Conservation (phyloP, 208 protist genomes). For the Acanthamoeba polyphaga region DNA sequence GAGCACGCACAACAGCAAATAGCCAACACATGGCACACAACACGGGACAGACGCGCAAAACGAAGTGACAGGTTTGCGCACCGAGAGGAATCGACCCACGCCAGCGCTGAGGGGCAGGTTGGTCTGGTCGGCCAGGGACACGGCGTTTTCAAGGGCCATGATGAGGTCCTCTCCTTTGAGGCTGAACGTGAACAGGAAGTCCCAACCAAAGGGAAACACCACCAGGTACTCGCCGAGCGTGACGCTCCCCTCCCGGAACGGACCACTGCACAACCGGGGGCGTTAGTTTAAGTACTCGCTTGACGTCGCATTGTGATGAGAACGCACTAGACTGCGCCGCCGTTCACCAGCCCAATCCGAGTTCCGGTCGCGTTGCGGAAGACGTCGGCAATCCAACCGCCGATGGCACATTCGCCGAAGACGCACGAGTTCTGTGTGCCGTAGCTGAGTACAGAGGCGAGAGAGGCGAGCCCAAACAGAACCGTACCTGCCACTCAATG, state of each 20-base stretch:
- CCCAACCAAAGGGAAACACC: constrained; percentile 35
- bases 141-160: constrained; percentile 18
- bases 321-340: constrained; percentile 33
- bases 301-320: neutral
- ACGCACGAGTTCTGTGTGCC: neutral
- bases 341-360: constrained; percentile 51
- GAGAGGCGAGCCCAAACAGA: neutral
- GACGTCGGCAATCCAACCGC: constrained; percentile 40
- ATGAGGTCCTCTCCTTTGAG: constrained; percentile 22
- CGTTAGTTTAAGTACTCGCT: neutral
- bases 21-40: too few species aligned
- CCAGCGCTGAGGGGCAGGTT: constrained; percentile 29
- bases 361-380: constrained; percentile 27
- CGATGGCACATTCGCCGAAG: constrained; percentile 58
- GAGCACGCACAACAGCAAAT: too few species aligned
- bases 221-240: constrained; percentile 35
- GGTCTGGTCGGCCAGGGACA: constrained; percentile 34
- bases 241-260: neutral
- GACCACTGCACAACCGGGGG: neutral
- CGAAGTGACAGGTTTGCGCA: neutral
- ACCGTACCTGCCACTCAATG: constrained; percentile 7
- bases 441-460: neutral
- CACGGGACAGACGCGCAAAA: too few species aligned
- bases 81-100: constrained; percentile 47
- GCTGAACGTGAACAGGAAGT: constrained; percentile 17